Conservation (phyloP, 2,329 filamentous ascomycete species). For the Aspergillus fumigatiaffinis region DNA sequence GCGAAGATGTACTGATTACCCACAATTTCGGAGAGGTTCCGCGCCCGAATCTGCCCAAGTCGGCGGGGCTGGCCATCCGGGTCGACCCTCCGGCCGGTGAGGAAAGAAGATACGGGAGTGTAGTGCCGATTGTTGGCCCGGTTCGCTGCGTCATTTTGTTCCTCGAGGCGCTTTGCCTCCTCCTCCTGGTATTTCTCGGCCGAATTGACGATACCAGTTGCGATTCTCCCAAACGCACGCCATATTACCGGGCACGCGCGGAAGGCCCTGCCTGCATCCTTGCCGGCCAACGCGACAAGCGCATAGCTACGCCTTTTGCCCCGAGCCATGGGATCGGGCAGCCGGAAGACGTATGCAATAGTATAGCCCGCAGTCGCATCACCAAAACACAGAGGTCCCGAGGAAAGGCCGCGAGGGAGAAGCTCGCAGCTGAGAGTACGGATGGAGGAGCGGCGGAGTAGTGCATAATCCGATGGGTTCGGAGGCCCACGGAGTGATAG, state of each 20-base stretch:
- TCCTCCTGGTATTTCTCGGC: constrained; percentile 46
- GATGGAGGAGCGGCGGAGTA: constrained; percentile 55
- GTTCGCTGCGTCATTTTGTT: constrained; percentile 26
- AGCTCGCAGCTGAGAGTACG: constrained; percentile 56
- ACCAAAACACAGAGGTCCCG: constrained; percentile 57
- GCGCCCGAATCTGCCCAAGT: constrained; percentile 51
- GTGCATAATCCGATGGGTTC: constrained; percentile 51
- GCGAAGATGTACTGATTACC: constrained; percentile 58
- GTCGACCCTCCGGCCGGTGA: constrained; percentile 54
- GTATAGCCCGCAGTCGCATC: constrained; percentile 55
- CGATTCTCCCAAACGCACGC: constrained; percentile 53
- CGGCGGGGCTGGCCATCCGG: constrained; percentile 53
- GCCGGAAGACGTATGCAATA: constrained; percentile 57
- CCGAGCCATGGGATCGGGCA: constrained; percentile 55
- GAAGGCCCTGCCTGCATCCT: constrained; percentile 47
- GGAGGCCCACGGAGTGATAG: constrained; percentile 55
- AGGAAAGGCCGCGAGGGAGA: constrained; percentile 53
- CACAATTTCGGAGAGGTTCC: constrained; percentile 56
- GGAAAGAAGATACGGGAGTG: constrained; percentile 55
- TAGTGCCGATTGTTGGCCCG: constrained; percentile 40
- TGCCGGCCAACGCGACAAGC: constrained; percentile 54
- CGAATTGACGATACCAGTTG: constrained; percentile 47
- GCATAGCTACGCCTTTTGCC: constrained; percentile 56
- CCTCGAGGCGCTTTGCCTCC: constrained; percentile 42
- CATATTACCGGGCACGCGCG: constrained; percentile 48